These are phyloP conservation scores for Lipomyces sp. DNA, from an alignment of 805 yeast genomes.

Conservation along the genomic window DNA sequence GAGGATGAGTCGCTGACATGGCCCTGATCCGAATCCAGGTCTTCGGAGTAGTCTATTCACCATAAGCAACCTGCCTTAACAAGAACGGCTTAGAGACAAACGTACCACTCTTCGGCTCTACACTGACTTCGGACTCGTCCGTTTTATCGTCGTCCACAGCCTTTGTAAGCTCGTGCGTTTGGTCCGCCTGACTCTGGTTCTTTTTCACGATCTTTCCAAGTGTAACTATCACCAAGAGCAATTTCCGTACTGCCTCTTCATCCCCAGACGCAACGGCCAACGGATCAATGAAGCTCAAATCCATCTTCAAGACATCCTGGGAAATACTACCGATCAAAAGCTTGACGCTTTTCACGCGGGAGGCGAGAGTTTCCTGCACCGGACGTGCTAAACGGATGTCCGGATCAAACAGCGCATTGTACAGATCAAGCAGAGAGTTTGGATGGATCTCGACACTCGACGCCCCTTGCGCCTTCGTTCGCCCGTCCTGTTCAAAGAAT, in stretches of 20 bases:
- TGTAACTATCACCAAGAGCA: conserved; percentile 23
- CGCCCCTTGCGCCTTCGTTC: background rate
- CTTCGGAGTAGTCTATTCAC: conserved; percentile 1
- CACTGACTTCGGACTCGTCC: conserved; percentile 16
- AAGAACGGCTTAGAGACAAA: background rate
- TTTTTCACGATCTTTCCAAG: conserved; percentile 22
- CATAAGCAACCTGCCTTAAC: background rate
- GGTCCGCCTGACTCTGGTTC: background rate
- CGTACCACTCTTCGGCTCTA: conserved; percentile 30
- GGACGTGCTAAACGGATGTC: conserved; percentile 11
- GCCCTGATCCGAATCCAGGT: conserved; percentile 13
- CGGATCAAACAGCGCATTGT: conserved; percentile 18
- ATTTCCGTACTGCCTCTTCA: conserved; percentile 12
- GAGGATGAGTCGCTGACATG: background rate
- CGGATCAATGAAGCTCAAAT: conserved; percentile 23
- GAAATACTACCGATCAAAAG: conserved; percentile 27
- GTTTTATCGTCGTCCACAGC: conserved; percentile 5
- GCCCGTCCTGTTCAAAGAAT: background rate
- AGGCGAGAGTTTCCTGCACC: conserved; percentile 17
- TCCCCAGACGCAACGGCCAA: conserved; percentile 24
- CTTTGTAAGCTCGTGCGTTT: background rate
- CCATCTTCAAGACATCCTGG: conserved; percentile 27
- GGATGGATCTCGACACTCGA: conserved; percentile 13
- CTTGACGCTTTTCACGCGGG: conserved; percentile 27
- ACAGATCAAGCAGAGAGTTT: conserved; percentile 20